Evolutionary conservation across 2,329 filamentous ascomycete genomes (phyloP).

Genomic region (Neonectria magnoliae): DNA sequence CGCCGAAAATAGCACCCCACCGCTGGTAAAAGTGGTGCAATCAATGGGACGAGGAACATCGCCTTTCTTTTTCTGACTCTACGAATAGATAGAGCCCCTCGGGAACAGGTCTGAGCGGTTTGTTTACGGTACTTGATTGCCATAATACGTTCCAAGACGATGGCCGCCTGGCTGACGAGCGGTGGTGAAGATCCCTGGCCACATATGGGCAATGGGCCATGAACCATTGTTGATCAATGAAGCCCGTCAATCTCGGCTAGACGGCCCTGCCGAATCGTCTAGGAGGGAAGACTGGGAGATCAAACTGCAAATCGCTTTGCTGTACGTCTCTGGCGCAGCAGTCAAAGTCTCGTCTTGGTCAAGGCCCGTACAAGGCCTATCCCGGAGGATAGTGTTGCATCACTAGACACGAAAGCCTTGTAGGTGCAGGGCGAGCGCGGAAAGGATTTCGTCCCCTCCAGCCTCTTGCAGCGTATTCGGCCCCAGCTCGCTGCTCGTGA

Average conservation of each 20-base stretch:
- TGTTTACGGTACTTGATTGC: background rate
- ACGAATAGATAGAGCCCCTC: slow-evolving; percentile 5
- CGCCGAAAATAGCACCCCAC: slow-evolving; percentile 39
- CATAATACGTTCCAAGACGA: background rate
- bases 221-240: background rate
- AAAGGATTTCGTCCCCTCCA: slow-evolving; percentile 1
- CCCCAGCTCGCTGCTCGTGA: slow-evolving; percentile 15
- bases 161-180: background rate
- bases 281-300: background rate
- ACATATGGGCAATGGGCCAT: background rate
- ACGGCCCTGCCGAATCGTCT: slow-evolving; percentile 2
- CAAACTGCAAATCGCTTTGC: background rate
- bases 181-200: background rate
- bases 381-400: slow-evolving; percentile 7
- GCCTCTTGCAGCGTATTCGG: slow-evolving; percentile 17
- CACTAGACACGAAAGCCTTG: slow-evolving; percentile 3
- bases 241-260: slow-evolving; percentile 16
- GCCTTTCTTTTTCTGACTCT: slow-evolving; percentile 16
- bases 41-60: slow-evolving; percentile 21
- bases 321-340: slow-evolving; percentile 21
- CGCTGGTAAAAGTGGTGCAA: slow-evolving; percentile 21
- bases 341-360: background rate
- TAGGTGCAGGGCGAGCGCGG: background rate
- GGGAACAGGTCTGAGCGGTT: background rate
- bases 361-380: slow-evolving; percentile 15